These are phyloP conservation scores for Vitis rupestris DNA, from an alignment of 164 flowering plant genomes.

Conservation along the genomic window DNA sequence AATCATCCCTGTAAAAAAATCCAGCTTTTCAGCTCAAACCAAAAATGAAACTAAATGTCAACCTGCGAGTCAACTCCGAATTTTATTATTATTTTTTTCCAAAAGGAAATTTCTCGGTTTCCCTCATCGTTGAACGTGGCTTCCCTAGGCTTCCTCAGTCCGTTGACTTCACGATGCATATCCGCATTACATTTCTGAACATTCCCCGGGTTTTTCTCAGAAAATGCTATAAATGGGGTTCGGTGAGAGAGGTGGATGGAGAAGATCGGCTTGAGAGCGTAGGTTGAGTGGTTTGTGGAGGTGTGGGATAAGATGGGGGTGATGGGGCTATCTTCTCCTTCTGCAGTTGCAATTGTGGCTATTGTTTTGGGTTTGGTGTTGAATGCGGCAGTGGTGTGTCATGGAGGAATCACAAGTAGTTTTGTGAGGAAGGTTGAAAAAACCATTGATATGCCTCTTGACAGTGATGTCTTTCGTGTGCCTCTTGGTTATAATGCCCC, in stretches of 20 bases:
- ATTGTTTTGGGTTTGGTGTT: conserved; percentile 18
- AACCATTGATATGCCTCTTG: conserved; percentile 44
- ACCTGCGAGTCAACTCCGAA: too few species aligned
- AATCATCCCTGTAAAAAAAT: too few species aligned
- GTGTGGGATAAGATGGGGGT: conserved; percentile 4
- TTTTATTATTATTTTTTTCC: too few species aligned
- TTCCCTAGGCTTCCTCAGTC: too few species aligned
- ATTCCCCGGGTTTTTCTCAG: too few species aligned
- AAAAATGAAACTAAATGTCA: too few species aligned
- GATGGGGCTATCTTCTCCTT: background rate
- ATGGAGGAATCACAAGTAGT: conserved; percentile 43
- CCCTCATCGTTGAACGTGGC: too few species aligned
- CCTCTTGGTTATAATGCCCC: conserved; percentile 57
- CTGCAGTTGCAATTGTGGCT: background rate
- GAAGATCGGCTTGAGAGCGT: background rate
- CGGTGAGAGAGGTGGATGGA: background rate
- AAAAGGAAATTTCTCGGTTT: too few species aligned
- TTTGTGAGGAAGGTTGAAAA: conserved; percentile 38
- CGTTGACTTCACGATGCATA: too few species aligned
- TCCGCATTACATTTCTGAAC: too few species aligned
- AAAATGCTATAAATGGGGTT: too few species aligned
- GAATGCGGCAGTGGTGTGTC: conserved; percentile 19
- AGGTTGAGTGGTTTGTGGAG: background rate
- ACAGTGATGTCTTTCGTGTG: conserved; percentile 40
- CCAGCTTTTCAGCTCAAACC: too few species aligned